Evolutionary conservation across 2,329 filamentous ascomycete genomes (phyloP).

Genomic region (Alternaria metachromatica): DNA sequence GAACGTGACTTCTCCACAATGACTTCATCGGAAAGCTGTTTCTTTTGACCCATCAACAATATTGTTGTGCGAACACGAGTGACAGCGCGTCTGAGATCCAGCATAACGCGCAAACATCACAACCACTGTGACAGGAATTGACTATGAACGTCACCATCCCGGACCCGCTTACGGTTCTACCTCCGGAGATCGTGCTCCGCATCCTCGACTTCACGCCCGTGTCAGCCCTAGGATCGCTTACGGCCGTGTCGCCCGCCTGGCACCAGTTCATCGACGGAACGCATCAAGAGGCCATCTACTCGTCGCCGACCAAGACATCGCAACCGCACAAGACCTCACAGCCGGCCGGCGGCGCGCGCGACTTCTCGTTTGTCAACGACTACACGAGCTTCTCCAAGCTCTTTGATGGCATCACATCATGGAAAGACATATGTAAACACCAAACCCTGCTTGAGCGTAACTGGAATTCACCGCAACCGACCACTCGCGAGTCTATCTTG

Average conservation of each 20-base stretch:
- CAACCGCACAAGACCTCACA: background rate
- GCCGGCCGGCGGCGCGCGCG: background rate
- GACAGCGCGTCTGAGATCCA: background rate
- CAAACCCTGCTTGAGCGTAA: constrained; percentile 6
- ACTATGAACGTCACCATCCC: background rate
- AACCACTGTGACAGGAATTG: background rate
- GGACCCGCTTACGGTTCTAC: constrained; percentile 11
- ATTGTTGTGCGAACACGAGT: background rate
- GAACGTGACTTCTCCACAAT: constrained; percentile 15
- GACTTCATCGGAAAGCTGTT: constrained; percentile 11
- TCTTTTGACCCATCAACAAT: constrained; percentile 1
- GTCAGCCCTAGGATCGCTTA: constrained; percentile 5
- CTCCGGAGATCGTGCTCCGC: constrained; percentile 13
- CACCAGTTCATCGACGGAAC: constrained; percentile 12
- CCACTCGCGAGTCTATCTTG: constrained; percentile 7
- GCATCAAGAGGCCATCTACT: constrained; percentile 10
- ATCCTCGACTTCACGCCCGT: constrained; percentile 12
- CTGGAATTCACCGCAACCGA: background rate
- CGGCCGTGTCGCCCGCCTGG: constrained; percentile 6
- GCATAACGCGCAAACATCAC: background rate
- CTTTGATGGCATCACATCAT: constrained; percentile 7
- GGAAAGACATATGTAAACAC: constrained; percentile 8
- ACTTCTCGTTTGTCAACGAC: constrained; percentile 2
- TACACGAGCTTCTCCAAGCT: constrained; percentile 10
- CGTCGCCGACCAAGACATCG: constrained; percentile 3